A percentile compares a stretch with the other conserved stretches of the same genome.
Conservation (phyloP, 192 early-diverging fungal species). For the Entomortierella chlamydospora region DNA sequence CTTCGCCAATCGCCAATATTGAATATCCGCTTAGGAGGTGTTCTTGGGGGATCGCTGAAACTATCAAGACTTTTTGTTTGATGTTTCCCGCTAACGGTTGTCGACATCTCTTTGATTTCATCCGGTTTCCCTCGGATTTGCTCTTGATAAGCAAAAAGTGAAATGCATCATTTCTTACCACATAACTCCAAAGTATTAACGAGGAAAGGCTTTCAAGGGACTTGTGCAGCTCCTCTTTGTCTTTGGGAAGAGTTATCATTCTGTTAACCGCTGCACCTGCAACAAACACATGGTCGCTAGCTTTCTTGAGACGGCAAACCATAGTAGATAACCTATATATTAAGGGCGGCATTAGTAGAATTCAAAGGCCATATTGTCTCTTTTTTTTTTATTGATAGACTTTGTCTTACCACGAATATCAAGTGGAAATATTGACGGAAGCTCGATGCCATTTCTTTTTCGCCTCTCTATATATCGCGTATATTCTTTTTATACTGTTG, state of each 20-base stretch:
- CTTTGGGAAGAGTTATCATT: conserved; percentile 5
- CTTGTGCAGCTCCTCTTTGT: conserved; percentile 7
- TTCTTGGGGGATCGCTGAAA: too few relatives aligned
- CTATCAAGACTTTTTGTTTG: not conserved
- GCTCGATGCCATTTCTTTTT: conserved; percentile 8
- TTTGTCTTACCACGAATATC: conserved; percentile 7
- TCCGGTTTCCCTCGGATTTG: not conserved
- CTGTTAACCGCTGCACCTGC: conserved; percentile 10
- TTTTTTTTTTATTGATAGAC: not conserved
- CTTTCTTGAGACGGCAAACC: conserved; percentile 6
- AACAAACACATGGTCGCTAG: conserved; percentile 5
- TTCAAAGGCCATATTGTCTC: not conserved
- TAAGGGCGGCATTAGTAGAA: not conserved
- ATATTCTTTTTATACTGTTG: conserved; percentile 11
- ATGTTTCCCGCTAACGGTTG: not conserved
- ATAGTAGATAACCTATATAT: conserved; percentile 9
- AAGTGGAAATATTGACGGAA: conserved; percentile 4
- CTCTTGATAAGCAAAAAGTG: not conserved
- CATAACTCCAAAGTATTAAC: not conserved
- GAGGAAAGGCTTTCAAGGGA: conserved; percentile 7
- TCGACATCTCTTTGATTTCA: not conserved
- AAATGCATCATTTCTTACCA: conserved; percentile 1
- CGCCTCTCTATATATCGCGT: conserved; percentile 6
- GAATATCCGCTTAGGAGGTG: too few relatives aligned
- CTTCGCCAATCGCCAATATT: too few relatives aligned